Evolutionary conservation across 2,329 filamentous ascomycete species (phyloP).

Genomic region (Pestalotiopsis sp.): DNA sequence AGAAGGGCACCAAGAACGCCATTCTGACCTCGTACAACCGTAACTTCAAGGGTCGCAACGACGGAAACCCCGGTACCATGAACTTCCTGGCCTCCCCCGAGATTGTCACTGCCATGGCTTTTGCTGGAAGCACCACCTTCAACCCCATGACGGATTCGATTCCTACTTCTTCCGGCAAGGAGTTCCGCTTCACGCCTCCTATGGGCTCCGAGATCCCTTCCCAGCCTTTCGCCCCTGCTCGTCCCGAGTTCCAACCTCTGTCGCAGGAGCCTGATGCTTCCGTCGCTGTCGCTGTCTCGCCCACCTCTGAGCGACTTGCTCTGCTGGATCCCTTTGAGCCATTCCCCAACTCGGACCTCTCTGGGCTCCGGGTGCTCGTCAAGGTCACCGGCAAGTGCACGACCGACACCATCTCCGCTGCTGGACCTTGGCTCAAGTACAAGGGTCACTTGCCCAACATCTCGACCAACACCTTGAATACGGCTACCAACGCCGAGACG

Average conservation of each 20-base stretch:
- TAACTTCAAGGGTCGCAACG: constrained; percentile 96
- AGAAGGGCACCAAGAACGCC: constrained; percentile 86
- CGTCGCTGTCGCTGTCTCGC: constrained; percentile 76
- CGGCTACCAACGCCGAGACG: constrained; percentile 88
- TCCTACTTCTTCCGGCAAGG: constrained; percentile 74
- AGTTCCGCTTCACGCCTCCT: constrained; percentile 85
- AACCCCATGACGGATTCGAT: constrained; percentile 91
- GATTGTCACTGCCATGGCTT: constrained; percentile 94
- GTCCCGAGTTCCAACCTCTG: constrained; percentile 67
- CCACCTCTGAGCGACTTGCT: constrained; percentile 87
- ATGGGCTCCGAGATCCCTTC: constrained; percentile 67
- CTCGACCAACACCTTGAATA: constrained; percentile 94
- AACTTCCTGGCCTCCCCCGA: constrained; percentile 98
- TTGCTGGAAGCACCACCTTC: constrained; percentile 90
- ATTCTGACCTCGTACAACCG: constrained; percentile 98
- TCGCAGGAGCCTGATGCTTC: constrained; percentile 72
- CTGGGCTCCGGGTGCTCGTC: constrained; percentile 82
- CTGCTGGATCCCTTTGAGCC: constrained; percentile 86
- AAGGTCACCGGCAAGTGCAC: constrained; percentile 98
- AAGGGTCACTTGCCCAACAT: constrained; percentile 99
- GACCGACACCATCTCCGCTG: constrained; percentile 96
- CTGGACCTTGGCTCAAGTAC: constrained; percentile 98
- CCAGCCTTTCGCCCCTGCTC: constrained; percentile 73
- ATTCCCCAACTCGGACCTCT: constrained; percentile 78
- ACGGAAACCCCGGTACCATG: constrained; percentile 96